A percentile compares a stretch with the other conserved stretches of the same genome.
These are phyloP conservation scores for Dryas octopetala DNA, from an alignment of 306 rosid genomes.

Conservation along the genomic window DNA sequence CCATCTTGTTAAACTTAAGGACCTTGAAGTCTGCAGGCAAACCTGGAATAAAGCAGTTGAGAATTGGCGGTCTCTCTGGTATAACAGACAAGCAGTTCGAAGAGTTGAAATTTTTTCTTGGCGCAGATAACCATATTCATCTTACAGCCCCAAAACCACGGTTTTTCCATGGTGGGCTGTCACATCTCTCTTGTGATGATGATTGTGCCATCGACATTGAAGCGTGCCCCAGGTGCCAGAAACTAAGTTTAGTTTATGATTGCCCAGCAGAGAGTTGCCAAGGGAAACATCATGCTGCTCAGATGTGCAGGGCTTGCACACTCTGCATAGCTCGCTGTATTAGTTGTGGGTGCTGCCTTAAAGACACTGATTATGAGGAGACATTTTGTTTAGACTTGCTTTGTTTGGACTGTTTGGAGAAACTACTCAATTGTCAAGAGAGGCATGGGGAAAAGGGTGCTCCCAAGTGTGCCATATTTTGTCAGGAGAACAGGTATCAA, in stretches of 20 bases:
- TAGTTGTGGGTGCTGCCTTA: constrained; percentile 52
- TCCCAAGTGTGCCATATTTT: constrained; percentile 29
- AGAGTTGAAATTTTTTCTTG: constrained; percentile 49
- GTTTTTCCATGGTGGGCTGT: constrained; percentile 38
- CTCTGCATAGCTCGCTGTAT: constrained; percentile 48
- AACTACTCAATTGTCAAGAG: constrained; percentile 32
- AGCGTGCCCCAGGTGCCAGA: constrained; percentile 58
- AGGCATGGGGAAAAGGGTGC: constrained; percentile 26
- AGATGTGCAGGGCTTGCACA: constrained; percentile 56
- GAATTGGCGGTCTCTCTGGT: constrained; percentile 40
- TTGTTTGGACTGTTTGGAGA: constrained; percentile 50
- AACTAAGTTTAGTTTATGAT: constrained; percentile 48
- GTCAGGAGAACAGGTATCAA: constrained; percentile 32
- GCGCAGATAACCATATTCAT: constrained; percentile 33
- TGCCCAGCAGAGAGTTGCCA: constrained; percentile 58
- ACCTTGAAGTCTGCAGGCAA: constrained; percentile 45
- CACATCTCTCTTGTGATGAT: constrained; percentile 33
- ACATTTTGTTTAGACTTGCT: constrained; percentile 47
- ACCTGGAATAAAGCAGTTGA: constrained; percentile 43
- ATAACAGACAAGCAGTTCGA: constrained; percentile 42
- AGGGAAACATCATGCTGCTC: constrained; percentile 38
- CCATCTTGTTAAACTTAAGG: constrained; percentile 41
- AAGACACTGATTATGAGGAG: constrained; percentile 47
- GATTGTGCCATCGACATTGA: constrained; percentile 55
- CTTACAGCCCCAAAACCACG: constrained; percentile 39